These are phyloP conservation scores for Malania oleifera DNA, from an alignment of 164 flowering plant species.

Conservation along the genomic window DNA sequence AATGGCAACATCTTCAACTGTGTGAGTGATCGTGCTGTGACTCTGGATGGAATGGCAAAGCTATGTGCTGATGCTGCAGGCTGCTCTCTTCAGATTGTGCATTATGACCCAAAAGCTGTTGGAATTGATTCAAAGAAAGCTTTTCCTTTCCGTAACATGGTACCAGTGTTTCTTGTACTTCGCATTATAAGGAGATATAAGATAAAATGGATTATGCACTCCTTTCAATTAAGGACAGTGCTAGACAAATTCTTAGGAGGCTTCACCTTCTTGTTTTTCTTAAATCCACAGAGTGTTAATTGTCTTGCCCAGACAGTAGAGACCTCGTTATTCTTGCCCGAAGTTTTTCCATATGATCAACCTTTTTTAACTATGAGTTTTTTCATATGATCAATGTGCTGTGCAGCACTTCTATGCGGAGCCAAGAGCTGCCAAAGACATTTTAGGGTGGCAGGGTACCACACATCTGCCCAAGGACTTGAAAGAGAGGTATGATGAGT, in stretches of 20 bases:
- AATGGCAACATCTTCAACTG: constrained; percentile 82
- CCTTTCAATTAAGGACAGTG: no score
- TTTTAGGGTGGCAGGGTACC: constrained; percentile 63
- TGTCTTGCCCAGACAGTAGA: no score
- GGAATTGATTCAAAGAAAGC: constrained; percentile 93
- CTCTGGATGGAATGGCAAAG: constrained; percentile 89
- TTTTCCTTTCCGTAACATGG: constrained; percentile 94
- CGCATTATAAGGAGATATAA: background rate
- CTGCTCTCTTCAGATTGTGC: constrained; percentile 58
- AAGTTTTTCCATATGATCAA: no score
- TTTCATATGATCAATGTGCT: background rate
- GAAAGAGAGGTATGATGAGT: constrained; percentile 87
- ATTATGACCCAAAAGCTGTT: constrained; percentile 84
- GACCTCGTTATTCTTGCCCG: no score
- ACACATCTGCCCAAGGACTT: constrained; percentile 83
- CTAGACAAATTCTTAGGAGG: no score
- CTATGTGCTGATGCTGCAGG: constrained; percentile 94
- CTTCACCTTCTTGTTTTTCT: no score
- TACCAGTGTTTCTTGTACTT: constrained; percentile 16
- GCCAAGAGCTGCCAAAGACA: constrained; percentile 93
- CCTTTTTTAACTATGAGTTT: background rate
- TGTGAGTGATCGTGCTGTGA: constrained; percentile 92
- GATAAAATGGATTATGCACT: no score
- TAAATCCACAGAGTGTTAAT: no score
- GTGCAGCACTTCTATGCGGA: constrained; percentile 97